A percentile compares a stretch with the other conserved stretches of the same genome.
These are phyloP conservation scores for Hortiboletus flavorubellus DNA, from an alignment of 768 basidiomycete genomes.

Conservation along the genomic window DNA sequence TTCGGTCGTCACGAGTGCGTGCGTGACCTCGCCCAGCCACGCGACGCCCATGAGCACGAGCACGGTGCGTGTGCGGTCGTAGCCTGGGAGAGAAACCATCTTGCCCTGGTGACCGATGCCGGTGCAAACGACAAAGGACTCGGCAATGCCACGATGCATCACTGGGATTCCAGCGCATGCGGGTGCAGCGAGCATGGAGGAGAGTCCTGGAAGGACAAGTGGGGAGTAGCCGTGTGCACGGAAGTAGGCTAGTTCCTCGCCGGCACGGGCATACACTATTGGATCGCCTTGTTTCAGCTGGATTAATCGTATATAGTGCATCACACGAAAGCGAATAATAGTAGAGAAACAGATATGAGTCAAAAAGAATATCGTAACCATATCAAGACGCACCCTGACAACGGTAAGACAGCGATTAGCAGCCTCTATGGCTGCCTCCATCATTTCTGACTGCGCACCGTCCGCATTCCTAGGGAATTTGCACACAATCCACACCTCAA, in stretches of 20 bases:
- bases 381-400: conserved; percentile 60
- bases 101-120: conserved; percentile 89
- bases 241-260: conserved; percentile 94
- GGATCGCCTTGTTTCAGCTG: conserved; percentile 98
- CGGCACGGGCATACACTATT: conserved; percentile 88
- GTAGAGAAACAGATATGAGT: neutral
- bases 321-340: neutral
- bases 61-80: conserved; percentile 76
- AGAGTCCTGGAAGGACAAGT: conserved; percentile 85
- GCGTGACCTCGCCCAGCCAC: conserved; percentile 67
- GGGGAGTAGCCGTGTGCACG: conserved; percentile 80
- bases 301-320: neutral
- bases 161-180: conserved; percentile 89
- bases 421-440: conserved; percentile 85
- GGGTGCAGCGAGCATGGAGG: conserved; percentile 87
- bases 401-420: conserved; percentile 79
- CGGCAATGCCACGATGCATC: conserved; percentile 93
- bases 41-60: conserved; percentile 96
- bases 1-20: conserved; percentile 43
- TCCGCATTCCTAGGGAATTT: conserved; percentile 99
- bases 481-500: conserved; percentile 83
- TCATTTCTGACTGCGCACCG: conserved; percentile 90
- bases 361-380: neutral
- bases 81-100: conserved; percentile 80
- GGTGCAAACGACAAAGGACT: conserved; percentile 86